Evolutionary conservation across 169 alveolate species (phyloP).

Genomic region (Cyclospora cayetanensis): DNA sequence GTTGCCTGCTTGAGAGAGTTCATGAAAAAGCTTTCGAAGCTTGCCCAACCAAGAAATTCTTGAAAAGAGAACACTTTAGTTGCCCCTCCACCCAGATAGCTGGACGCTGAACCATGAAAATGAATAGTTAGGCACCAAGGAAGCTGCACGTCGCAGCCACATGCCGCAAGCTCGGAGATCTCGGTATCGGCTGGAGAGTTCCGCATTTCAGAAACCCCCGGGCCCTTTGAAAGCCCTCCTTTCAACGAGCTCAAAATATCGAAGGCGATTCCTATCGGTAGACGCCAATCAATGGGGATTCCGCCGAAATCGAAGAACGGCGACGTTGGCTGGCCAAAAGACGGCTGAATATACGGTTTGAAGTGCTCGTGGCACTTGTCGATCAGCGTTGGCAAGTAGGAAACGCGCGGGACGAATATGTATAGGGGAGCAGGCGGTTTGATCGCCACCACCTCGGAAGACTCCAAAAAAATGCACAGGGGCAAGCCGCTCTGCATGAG

Average conservation of each 20-base stretch:
- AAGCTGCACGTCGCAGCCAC: conserved; percentile 53
- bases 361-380: conserved; percentile 62
- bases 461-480: conserved; percentile 58
- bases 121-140: conserved; percentile 68
- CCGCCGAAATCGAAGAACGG: conserved; percentile 69
- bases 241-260: conserved; percentile 50
- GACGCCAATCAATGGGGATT: conserved; percentile 65
- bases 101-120: conserved; percentile 54
- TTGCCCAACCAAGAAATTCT: conserved; percentile 63
- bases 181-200: background rate
- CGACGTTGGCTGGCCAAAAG: conserved; percentile 53
- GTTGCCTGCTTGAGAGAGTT: conserved; percentile 65
- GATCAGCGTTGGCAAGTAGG: conserved; percentile 59
- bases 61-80: conserved; percentile 4
- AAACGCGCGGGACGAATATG: conserved; percentile 57
- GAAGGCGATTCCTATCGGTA: conserved; percentile 68
- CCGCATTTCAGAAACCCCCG: background rate
- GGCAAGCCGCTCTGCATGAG: conserved; percentile 68
- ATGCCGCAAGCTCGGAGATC: conserved; percentile 33
- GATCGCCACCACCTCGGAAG: conserved; percentile 65
- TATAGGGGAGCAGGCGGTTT: conserved; percentile 67
- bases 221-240: background rate
- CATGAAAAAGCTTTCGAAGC: conserved; percentile 64
- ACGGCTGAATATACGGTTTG: conserved; percentile 62
- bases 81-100: conserved; percentile 51